Conservation (phyloP, 2,329 filamentous ascomycete species). For the Aureobasidium sp. region DNA sequence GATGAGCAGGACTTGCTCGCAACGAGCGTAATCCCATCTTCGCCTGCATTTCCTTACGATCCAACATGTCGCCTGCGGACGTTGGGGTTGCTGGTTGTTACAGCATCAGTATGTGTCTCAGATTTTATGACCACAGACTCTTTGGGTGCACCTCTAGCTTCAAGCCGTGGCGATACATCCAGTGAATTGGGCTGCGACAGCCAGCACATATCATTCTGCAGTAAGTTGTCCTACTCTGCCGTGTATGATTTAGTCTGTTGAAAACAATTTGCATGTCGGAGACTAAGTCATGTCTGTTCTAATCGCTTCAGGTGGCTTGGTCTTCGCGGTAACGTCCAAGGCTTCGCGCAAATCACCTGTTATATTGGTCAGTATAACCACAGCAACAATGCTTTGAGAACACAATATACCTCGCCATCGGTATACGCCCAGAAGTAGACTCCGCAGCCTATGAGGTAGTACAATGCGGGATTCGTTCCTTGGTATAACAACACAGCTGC, state of each 20-base stretch:
- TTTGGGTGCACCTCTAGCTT: not conserved
- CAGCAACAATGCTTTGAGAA: not conserved
- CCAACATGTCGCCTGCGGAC: not conserved
- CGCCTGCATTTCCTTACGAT: not conserved
- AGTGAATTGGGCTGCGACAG: not conserved
- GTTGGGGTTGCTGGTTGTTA: not conserved
- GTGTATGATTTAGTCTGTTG: not conserved
- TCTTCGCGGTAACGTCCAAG: conserved; percentile 37
- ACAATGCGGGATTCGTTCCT: conserved; percentile 82
- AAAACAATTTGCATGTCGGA: not conserved
- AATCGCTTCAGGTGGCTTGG: not conserved
- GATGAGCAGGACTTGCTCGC: not conserved
- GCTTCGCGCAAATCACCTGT: conserved; percentile 40
- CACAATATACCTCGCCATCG: conserved; percentile 76
- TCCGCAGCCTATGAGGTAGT: conserved; percentile 76
- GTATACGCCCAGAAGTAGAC: conserved; percentile 97
- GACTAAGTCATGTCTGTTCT: conserved; percentile 7
- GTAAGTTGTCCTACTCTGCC: not conserved
- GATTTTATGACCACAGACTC: not conserved
- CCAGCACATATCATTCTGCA: too few species aligned
- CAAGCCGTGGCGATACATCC: not conserved
- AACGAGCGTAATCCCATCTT: not conserved
- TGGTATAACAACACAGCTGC: conserved; percentile 77
- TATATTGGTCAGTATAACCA: conserved; percentile 8
- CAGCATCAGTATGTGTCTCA: not conserved